Evolutionary conservation across 2,329 filamentous ascomycete genomes (phyloP), one percentile per base, ranked within the genome.

Genomic region (Rhexocercosporidium sp.): DNA sequence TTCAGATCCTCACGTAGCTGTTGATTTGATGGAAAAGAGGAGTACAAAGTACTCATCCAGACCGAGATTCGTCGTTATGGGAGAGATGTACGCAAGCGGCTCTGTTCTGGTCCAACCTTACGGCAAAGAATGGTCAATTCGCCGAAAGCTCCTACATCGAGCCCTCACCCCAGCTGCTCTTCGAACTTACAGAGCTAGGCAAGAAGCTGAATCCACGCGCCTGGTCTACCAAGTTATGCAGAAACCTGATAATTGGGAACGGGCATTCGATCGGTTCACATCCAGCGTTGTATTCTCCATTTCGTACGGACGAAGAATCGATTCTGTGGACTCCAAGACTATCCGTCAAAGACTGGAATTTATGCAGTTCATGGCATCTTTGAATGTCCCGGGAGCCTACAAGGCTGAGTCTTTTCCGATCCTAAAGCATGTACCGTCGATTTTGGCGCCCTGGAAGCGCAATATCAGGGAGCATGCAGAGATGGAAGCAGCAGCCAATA

Each of bases 281-380:
- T 79, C 81, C 1, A 82, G 81, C 68, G 78, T 85, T 37, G 82
- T 84, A 6, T 83, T 85, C 68, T 82, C 80, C 5, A 81, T 85
- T 3, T 79, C 82, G 4, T 86, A 85, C 69, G 83, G 84, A 0
- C 82, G 83, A 65, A 80, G 83, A 7, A 82, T 84, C 62, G 81
- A 85, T 66, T 82, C 82, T 1, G 71, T 82, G 22, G 78, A 83
- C 25, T 78, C 84, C 6, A 75, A 80, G 62, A 81, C 85, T 27
- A 82, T 85, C 47, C 78, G 78, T 37, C 78, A 82, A 47, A 77
- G 82, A 8, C 81, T 85, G 71, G 75, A 79, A 37, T 81, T 83
- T 71, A 83, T 85, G 78, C 82, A 83, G 12, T 82, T 82, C 67
- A 78, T 81, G 60, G 80, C 82, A 20, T 80, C 78, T 1, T 74